Base-by-base conservation (phyloP, 108 stramenopile genomes). In the Nannochloropsis salina region DNA sequence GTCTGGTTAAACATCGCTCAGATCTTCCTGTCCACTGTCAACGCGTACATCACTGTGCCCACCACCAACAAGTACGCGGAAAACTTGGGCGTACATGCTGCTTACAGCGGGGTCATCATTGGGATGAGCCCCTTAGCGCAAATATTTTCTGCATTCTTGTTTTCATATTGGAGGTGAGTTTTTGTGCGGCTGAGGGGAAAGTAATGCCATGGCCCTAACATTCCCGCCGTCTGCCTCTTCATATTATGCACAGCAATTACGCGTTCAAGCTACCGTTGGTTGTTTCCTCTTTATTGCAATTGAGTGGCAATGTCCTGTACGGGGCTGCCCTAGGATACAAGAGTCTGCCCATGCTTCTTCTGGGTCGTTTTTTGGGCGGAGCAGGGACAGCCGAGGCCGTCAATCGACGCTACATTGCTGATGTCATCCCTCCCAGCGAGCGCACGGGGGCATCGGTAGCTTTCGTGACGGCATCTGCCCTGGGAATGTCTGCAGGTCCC, bases 401-500 rank as follows among this genome's bases (percentile, higher is more conserved):
- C 80, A 96, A 95, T 89, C 90, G 96, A 86, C 89, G 94, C 22
- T 96, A 95, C 90, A 95, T 96, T 91, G 94, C 96, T 8, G 96
- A 96, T 87, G 92, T 89, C 43, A 94, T 92, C 86, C 85, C 85
- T 61, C 89, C 92, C n/a, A 88, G 90, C 44, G 92, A 94, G 42
- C 92, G 95, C 42, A 96, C 96, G 41, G 90, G 94, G 9, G 94
- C 93, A 21, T 94, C 93, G 85, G 94, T 94, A 9, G 93, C 93
- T 42, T 95, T 96, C 90, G 96, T 96, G 41, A 92, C 94, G 9
- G 93, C 93, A 9, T 93, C 93, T 44, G 93, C 94, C 2, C 84
- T 94, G n/a, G 96, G 95, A 3, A 95, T 95, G 94, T 94, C 96
- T 15, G 90, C 92, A 15, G 96, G 96, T 43, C 96, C 96, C 42